Evolutionary conservation across 352 stramenopile species (phyloP), one percentile per base, ranked within the genome.

Genomic region (Globisporangium spiculum): DNA sequence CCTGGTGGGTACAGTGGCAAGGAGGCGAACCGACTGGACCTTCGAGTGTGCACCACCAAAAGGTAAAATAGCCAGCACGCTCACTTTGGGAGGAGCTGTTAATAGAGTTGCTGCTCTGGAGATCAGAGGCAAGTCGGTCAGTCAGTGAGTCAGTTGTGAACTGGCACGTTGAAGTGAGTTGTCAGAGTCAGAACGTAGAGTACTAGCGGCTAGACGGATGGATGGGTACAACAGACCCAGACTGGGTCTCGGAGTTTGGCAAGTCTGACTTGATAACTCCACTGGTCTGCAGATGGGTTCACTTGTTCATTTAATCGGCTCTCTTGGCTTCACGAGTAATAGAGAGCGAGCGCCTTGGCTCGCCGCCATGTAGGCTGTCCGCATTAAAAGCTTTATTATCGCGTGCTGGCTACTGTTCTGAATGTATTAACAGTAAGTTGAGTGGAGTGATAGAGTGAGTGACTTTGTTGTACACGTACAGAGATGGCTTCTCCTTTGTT

Each of bases 161-260:
- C 50, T 18, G 32, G 26, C 56, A 62, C 32, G 56, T 50, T 62
- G 56, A 62, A 62, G 56, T 22, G 54, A 38, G 53, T 9, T 32
- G 27, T n/a, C 41, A 50, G n/a, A 62, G 56, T 32, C 56, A 50
- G 56, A 30, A 1, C n/a, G 32, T 24, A 62, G 32, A 62, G 10
- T 36, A 6, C 20, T 8, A 30, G 24, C 55, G 14, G 54, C 9
- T n/a, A 20, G 30, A 62, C 20, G 56, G 55, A 61, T 61, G 55
- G 30, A 61, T 61, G 56, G 56, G 56, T 61, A 32, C 56, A 61
- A n/a, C 12, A 46, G 38, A 52, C 18, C 22, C 12, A 46, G 38
- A 52, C 44, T 52, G 18, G 2, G 44, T 52, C 44, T 52, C 18
- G 44, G 18, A n/a, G 16, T 24, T 12, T 22, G 44, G 12, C 18